Percentiles rank a stretch among this genome's conserved stretches.
Evolutionary conservation across 306 rosid species (phyloP).

Genomic region (Neltuma alba): DNA sequence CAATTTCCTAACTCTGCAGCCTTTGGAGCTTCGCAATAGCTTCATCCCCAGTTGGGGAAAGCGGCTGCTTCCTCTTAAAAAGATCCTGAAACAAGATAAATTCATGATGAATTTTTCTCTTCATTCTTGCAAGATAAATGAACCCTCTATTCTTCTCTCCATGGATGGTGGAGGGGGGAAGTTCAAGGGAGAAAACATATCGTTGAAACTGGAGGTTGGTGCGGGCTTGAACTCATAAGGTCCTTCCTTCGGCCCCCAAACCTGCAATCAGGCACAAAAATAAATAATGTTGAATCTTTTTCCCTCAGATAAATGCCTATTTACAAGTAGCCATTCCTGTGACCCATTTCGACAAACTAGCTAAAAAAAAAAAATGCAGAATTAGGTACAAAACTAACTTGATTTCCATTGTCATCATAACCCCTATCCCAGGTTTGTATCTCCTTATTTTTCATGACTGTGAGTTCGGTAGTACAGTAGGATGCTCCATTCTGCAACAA

Average conservation of each 20-base stretch:
- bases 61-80: neutral
- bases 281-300: neutral
- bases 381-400: conserved; percentile 51
- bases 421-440: conserved; percentile 96
- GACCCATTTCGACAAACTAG: conserved; percentile 14
- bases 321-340: neutral
- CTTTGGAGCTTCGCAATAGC: neutral
- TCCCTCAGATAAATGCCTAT: neutral
- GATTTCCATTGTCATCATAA: conserved; percentile 81
- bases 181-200: conserved; percentile 50
- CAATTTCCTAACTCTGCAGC: neutral
- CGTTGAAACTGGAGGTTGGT: conserved; percentile 52
- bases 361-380: conserved; percentile 19
- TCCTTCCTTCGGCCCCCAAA: conserved; percentile 74
- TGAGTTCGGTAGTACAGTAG: conserved; percentile 79
- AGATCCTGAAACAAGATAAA: neutral
- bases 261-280: conserved; percentile 39
- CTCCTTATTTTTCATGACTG: conserved; percentile 88
- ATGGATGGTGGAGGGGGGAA: conserved; percentile 49
- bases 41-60: neutral
- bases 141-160: conserved; percentile 73
- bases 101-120: neutral
- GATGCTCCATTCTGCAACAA: conserved; percentile 83
- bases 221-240: conserved; percentile 74
- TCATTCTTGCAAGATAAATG: conserved; percentile 64